Evolutionary conservation across 1,284 basidiomycete genomes (phyloP), one percentile per base, ranked within the genome.

Genomic region (Pseudozyma flocculosa): DNA sequence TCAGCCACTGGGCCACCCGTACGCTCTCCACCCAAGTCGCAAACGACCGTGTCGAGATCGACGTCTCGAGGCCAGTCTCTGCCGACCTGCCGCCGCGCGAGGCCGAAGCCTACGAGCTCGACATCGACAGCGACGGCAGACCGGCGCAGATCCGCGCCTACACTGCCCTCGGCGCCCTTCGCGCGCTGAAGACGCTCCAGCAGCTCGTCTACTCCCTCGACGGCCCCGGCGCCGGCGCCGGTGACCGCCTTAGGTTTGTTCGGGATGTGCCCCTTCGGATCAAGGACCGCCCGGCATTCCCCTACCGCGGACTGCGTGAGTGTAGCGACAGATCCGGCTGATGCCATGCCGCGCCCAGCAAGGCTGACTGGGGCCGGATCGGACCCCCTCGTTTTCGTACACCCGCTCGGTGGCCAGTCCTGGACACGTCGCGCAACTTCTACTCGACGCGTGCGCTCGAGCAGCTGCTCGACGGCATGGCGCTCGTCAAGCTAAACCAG

Each of bases 381-480:
- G n/a, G n/a, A n/a, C n/a, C n/a, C n/a, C n/a, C n/a, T n/a, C n/a
- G n/a, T n/a, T n/a, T n/a, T n/a, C n/a, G n/a, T n/a, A n/a, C n/a
- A n/a, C n/a, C n/a, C n/a, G n/a, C n/a, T n/a, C n/a, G n/a, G n/a
- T n/a, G 17, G 5, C 5, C 17, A 45, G 44, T 88, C 81, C 82
- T 95, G 11, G 92, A 95, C 69, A 93, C 88, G 0, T 78, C 86
- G 1, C 80, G 87, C 11, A 84, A 87, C 76, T 88, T 76, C 81
- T 85, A 65, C 36, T 66, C 78, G 21, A 79, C 75, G 4, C 10
- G 73, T 0, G 86, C 88, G 65, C 84, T 92, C 70, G 82, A 86
- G 52, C 83, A 86, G 29, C 88, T 87, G 8, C 77, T 95, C 18
- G 87, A 92, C 63, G 86, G 88, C 1, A 92, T 92, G 90, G 86